Percentiles rank a stretch among this genome's conserved stretches.
These are phyloP conservation scores for Pezicula neosporulosa DNA, from an alignment of 2,329 filamentous ascomycete genomes.

Conservation along the genomic window DNA sequence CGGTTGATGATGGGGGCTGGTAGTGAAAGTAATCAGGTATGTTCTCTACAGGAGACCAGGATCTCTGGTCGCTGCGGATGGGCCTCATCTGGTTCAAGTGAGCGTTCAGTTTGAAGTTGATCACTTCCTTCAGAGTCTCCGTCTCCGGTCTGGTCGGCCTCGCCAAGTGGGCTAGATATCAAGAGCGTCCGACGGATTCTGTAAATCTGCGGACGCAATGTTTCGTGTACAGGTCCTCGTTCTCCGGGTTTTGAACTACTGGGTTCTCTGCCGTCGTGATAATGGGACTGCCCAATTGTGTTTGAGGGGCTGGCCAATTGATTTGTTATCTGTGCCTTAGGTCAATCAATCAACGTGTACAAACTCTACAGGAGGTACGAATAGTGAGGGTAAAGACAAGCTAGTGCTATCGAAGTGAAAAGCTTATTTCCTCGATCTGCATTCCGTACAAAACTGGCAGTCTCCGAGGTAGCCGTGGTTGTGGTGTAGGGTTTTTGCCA, in stretches of 20 bases:
- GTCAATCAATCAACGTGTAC: neutral
- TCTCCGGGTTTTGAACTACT: constrained; percentile 7
- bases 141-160: constrained; percentile 26
- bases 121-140: constrained; percentile 22
- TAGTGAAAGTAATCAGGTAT: constrained; percentile 21
- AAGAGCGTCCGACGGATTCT: constrained; percentile 29
- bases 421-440: constrained; percentile 16
- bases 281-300: constrained; percentile 10
- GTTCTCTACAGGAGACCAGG: constrained; percentile 7
- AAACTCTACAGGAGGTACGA: too few relatives aligned
- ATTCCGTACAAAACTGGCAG: constrained; percentile 11
- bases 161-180: constrained; percentile 29
- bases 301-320: constrained; percentile 2
- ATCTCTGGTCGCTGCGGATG: constrained; percentile 8
- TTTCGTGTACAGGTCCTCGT: constrained; percentile 17
- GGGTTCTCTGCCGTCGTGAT: constrained; percentile 13
- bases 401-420: neutral
- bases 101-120: constrained; percentile 9
- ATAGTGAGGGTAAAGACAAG: too few relatives aligned
- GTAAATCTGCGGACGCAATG: constrained; percentile 26
- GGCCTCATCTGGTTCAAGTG: constrained; percentile 8
- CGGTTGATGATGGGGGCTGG: constrained; percentile 23
- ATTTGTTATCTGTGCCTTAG: constrained; percentile 10
- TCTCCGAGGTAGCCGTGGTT: constrained; percentile 11
- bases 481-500: constrained; percentile 16